Evolutionary conservation across 2,329 filamentous ascomycete species (phyloP), one percentile per base, ranked within the genome.

Genomic region (Hymenoscyphus fraxineus): DNA sequence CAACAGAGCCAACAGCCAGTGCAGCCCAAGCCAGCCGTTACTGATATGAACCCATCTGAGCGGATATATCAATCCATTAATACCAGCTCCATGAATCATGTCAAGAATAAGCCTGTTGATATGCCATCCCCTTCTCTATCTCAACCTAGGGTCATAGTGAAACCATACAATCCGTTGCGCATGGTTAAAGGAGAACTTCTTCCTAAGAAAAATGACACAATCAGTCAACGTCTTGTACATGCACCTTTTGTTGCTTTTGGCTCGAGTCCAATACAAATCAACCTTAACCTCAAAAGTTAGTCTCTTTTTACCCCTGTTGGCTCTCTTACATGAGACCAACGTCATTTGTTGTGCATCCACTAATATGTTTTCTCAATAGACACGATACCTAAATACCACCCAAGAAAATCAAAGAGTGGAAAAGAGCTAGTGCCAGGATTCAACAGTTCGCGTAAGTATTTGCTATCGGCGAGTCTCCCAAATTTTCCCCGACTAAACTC

Each of bases 381-480:
- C 63, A 72, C 72, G 2, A 68, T 74, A 54, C 73, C 73, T 12
- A 74, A 74, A 62, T 75, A 71, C 63, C 69, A 73, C 44, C 71
- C 71, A 19, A 68, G 73, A 55, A 75, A 70, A 62, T 70, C 73
- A 32, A 68, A 64, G 61, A 74, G 72, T 62, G 73, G 73, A 51
- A 71, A 69, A 61, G 71, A 72, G 27, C 65, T 73, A 38, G 67
- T 74, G 57, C 69, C 71, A 16, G 73, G 73, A 6, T 68, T 73
- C 44, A 69, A 71, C 40, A 44, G 70, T 58, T 71, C 72, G 35
- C 65, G 73, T 74, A 70, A 71, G 73, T 70, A 13, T 60, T 22
- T 41, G 15, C 16, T 6, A n/a, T 61, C 39, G 40, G 27, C 15
- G n/a, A 32, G 15, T n/a, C 6, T 12, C n/a, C 27, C 9, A 32